Evolutionary conservation across 2,329 filamentous ascomycete genomes (phyloP), one percentile per base, ranked within the genome.

Genomic region (Sporothrix variecibatus): DNA sequence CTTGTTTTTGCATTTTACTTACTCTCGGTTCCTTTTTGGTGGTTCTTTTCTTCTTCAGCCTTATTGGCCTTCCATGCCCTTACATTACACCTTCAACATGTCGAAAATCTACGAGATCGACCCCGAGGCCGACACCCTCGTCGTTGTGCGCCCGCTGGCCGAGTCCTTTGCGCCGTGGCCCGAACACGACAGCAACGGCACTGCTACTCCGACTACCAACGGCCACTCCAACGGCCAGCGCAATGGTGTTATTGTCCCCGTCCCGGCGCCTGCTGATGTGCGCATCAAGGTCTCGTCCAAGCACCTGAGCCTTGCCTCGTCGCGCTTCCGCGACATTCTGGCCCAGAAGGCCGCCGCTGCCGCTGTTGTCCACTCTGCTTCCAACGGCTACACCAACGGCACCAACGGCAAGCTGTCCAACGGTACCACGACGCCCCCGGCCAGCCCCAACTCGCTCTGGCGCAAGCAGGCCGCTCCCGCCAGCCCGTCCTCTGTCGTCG

Each of bases 271-370:
- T 6, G 72, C 76, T 0, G 80, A 80, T 2, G 76, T 81, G 67
- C 79, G 79, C 73, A 79, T 82, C 79, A 82, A 82, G 72, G 78
- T 80, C 17, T 83, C 82, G 1, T 82, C 81, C 1, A 80, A 78
- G 72, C 82, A 83, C 73, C 78, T 84, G n/a, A 77, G 76, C 26
- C 78, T 82, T 6, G 81, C 82, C 0, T 84, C 82, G 9, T 75
- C 76, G 28, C 74, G 75, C 4, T 78, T 81, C 72, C 76, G 70
- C 64, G 80, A 78, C 76, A 79, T 74, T 9, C 49, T 73, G 2
- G 71, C 74, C 0, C 58, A 56, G 9, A 46, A 46, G 56, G 43
- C 56, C 4, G 74, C 64, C n/a, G 56, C 49, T 17, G 34, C 58
- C 4, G 51, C 38, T 38, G 1, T 64, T 3, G 5, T 64, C 28